A percentile compares a stretch with the other conserved stretches of the same genome.
phyloP scores from a whole-genome alignment of 441 rosid species.

The Gossypium laxum region DNA sequence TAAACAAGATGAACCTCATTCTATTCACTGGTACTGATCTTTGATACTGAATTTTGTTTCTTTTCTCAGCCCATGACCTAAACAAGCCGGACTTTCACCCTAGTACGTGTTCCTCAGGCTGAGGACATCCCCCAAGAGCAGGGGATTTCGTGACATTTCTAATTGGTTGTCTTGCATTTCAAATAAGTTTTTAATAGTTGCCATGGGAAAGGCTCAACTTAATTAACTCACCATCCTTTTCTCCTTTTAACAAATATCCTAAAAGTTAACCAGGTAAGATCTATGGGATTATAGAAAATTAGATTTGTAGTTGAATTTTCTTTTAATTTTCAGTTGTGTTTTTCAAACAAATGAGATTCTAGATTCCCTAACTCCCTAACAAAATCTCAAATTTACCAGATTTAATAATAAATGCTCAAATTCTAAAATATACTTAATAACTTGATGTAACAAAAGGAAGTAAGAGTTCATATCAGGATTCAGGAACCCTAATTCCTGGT shows the following conservation, averaged over 20 bases:
- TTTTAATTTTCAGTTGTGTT: background rate
- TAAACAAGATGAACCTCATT: background rate
- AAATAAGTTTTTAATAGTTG: background rate
- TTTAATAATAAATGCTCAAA: background rate
- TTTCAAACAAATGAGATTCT: background rate
- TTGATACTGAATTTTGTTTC: background rate
- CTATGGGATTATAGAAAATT: background rate
- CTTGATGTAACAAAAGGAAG: background rate
- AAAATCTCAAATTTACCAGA: conserved; percentile 4
- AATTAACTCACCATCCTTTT: background rate
- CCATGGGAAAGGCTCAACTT: background rate
- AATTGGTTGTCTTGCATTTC: background rate
- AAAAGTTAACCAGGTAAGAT: background rate
- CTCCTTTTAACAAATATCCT: background rate
- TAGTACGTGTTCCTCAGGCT: background rate
- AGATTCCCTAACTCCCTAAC: background rate
- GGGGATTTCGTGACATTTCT: background rate
- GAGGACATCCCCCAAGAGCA: background rate
- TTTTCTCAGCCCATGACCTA: background rate
- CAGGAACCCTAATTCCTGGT: background rate
- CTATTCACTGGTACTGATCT: background rate
- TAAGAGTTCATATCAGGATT: background rate
- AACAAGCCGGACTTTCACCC: background rate
- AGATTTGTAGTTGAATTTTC: background rate
- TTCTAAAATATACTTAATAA: background rate